Evolutionary conservation across 176 grass and related monocot species (phyloP).

Genomic region (Eleusine indica): DNA sequence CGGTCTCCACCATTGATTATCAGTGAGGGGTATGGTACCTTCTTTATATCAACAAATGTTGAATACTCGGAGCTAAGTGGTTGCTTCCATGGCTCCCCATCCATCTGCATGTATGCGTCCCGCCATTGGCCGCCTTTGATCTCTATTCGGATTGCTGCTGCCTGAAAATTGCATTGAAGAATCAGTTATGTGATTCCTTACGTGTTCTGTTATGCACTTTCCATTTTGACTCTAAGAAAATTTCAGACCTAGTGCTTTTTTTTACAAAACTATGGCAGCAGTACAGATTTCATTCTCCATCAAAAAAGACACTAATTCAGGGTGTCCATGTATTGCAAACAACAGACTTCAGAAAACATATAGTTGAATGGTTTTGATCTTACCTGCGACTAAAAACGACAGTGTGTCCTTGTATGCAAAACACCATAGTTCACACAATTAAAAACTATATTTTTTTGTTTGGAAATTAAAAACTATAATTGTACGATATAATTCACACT

Average conservation of each 20-base stretch:
- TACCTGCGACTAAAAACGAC: too few species aligned
- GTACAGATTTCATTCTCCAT: background rate
- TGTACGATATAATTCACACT: background rate
- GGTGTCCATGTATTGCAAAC: background rate
- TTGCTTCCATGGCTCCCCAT: constrained; percentile 98
- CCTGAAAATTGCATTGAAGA: constrained; percentile 54
- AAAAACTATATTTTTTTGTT: background rate
- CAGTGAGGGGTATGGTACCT: constrained; percentile 77
- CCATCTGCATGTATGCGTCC: constrained; percentile 97
- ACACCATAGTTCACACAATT: background rate
- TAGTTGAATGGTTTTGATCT: background rate
- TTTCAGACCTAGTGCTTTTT: background rate
- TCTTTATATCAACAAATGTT: constrained; percentile 89
- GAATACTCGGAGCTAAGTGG: constrained; percentile 69
- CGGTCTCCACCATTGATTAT: constrained; percentile 70
- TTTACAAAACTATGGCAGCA: background rate
- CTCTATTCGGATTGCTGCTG: constrained; percentile 83
- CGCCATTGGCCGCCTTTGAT: constrained; percentile 89
- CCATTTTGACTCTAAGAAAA: background rate
- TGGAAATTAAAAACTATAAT: background rate
- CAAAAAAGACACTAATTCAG: background rate
- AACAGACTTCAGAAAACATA: background rate
- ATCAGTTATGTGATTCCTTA: background rate
- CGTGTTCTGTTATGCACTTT: background rate
- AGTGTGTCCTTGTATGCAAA: background rate